Percentiles rank a stretch among this genome's conserved stretches.
These are phyloP conservation scores for Grammothele lineata DNA, from an alignment of 768 basidiomycete genomes.

Conservation along the genomic window DNA sequence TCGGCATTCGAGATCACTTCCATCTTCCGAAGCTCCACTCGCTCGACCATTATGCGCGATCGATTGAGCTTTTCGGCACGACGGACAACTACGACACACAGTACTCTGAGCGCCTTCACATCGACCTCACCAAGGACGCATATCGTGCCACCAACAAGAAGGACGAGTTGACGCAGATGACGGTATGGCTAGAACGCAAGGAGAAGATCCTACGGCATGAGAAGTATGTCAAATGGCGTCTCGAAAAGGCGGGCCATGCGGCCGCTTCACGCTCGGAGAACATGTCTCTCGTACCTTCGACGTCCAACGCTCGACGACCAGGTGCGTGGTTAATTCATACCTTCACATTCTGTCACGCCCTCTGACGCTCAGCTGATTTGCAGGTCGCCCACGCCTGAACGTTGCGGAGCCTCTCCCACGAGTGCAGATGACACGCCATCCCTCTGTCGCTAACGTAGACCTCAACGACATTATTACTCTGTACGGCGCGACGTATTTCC, in stretches of 20 bases:
- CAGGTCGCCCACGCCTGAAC: background rate
- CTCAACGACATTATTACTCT: background rate
- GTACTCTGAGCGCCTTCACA: slow-evolving; percentile 34
- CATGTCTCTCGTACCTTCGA: too few relatives aligned
- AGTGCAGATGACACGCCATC: slow-evolving; percentile 1
- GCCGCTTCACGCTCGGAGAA: background rate
- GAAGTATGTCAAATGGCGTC: slow-evolving; percentile 9
- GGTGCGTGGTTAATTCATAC: too few relatives aligned
- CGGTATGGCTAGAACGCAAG: slow-evolving; percentile 11
- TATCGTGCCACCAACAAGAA: slow-evolving; percentile 18
- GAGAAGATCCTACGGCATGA: slow-evolving; percentile 13
- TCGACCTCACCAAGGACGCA: slow-evolving; percentile 35
- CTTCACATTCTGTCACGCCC: too few relatives aligned
- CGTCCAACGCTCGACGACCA: too few relatives aligned
- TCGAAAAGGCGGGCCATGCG: background rate
- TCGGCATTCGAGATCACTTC: slow-evolving; percentile 19
- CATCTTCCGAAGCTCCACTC: slow-evolving; percentile 22
- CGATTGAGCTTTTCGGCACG: slow-evolving; percentile 15
- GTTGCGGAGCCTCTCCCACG: background rate
- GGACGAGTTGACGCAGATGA: slow-evolving; percentile 15
- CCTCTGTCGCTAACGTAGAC: background rate
- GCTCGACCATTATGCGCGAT: slow-evolving; percentile 13
- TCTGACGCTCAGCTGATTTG: background rate
- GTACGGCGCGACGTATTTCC: slow-evolving; percentile 1
- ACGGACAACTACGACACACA: slow-evolving; percentile 22